These are phyloP conservation scores for Arthrinium puccinioides DNA, from an alignment of 2,329 filamentous ascomycete species.

Conservation along the genomic window DNA sequence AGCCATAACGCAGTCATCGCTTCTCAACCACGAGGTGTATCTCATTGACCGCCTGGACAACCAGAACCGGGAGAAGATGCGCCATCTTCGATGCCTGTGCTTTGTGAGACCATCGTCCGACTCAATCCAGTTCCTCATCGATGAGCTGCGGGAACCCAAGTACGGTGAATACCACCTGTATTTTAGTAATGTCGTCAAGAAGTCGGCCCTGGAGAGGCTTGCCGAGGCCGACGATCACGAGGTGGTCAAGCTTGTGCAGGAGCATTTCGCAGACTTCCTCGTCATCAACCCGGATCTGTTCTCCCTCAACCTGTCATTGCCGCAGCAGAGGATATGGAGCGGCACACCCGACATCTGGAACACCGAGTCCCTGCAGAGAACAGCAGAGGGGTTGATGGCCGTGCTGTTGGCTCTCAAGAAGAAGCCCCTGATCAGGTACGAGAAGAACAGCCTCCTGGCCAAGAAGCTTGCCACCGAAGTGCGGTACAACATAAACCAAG, in stretches of 20 bases:
- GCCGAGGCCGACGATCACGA: constrained; percentile 97
- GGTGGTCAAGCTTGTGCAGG: constrained; percentile 87
- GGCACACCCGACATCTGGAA: constrained; percentile 83
- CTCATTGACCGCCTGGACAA: constrained; percentile 96
- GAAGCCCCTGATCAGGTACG: constrained; percentile 88
- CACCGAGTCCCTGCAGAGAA: constrained; percentile 75
- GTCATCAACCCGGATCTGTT: constrained; percentile 94
- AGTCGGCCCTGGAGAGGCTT: constrained; percentile 86
- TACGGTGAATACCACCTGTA: constrained; percentile 97
- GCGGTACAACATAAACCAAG: constrained; percentile 86
- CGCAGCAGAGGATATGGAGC: constrained; percentile 73
- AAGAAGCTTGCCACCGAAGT: constrained; percentile 93
- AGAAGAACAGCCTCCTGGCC: constrained; percentile 81
- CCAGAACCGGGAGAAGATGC: constrained; percentile 87
- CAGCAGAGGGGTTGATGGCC: constrained; percentile 80
- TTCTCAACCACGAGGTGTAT: constrained; percentile 95
- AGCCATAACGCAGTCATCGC: constrained; percentile 87
- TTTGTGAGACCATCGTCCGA: constrained; percentile 88
- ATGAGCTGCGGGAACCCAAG: constrained; percentile 91
- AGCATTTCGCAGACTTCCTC: constrained; percentile 93
- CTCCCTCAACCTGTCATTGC: constrained; percentile 66
- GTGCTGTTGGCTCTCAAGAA: constrained; percentile 88
- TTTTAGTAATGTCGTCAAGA: constrained; percentile 96
- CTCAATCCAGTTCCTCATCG: constrained; percentile 87
- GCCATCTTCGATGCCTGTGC: constrained; percentile 87